Conservation (phyloP, 2,329 filamentous ascomycete species). For the Colletotrichum filicis region DNA sequence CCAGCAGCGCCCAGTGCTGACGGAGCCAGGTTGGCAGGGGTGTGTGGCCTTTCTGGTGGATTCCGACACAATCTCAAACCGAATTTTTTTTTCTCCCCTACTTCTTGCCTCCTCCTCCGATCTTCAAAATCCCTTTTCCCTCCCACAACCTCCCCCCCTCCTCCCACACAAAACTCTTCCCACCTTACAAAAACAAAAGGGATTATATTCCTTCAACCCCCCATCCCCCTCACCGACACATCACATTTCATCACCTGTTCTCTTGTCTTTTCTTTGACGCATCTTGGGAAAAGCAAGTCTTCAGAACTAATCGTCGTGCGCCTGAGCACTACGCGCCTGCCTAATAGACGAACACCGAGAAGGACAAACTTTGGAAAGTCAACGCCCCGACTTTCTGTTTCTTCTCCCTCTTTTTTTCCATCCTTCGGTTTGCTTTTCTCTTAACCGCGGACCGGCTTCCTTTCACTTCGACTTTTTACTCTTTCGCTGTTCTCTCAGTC, state of each 20-base stretch:
- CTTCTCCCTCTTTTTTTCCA: conserved; percentile 34
- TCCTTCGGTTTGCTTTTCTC: conserved; percentile 35
- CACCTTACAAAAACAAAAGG: conserved; percentile 44
- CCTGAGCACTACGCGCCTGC: conserved; percentile 33
- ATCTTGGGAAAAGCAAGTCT: conserved; percentile 48
- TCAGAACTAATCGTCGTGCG: conserved; percentile 36
- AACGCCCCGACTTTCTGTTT: conserved; percentile 44
- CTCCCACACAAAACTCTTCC: conserved; percentile 37
- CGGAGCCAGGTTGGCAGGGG: conserved; percentile 30
- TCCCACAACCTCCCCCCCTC: conserved; percentile 37
- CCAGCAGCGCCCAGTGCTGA: conserved; percentile 19
- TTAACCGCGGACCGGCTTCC: conserved; percentile 33
- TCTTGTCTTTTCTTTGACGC: conserved; percentile 60
- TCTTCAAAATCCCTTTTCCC: conserved; percentile 41
- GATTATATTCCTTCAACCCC: conserved; percentile 41
- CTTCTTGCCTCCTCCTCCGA: conserved; percentile 43
- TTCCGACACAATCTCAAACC: conserved; percentile 44
- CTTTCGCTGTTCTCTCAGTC: conserved; percentile 33
- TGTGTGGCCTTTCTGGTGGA: conserved; percentile 43
- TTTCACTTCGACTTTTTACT: conserved; percentile 34
- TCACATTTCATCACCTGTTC: conserved; percentile 43
- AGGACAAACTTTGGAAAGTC: conserved; percentile 40
- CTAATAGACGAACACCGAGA: conserved; percentile 44
- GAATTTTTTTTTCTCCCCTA: conserved; percentile 45
- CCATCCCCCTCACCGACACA: conserved; percentile 33